Evolutionary conservation across 768 basidiomycete species (phyloP), one percentile per base, ranked within the genome.

Genomic region (Clavulina sp.): DNA sequence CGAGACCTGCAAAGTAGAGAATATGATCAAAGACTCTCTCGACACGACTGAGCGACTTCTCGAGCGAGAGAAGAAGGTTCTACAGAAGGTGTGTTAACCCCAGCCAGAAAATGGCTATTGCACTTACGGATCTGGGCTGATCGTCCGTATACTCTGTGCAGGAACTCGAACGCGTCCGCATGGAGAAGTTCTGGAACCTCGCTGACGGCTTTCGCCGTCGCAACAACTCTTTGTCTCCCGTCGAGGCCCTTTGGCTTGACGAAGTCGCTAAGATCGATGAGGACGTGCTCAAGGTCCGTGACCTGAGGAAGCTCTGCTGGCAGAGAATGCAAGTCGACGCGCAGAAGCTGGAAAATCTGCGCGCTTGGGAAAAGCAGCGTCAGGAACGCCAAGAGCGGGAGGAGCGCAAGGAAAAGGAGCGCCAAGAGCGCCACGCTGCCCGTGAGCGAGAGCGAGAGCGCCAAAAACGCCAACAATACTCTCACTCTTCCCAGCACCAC

Each of bases 161-260:
- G 43, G 43, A 46, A 46, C 43, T 46, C 26, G 43, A 46, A 26
- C 43, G 43, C 26, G 43, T 46, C 26, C 13, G 43, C 9, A 46
- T 46, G 43, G 43, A 46, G 26, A 46, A 46, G 43, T 46, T 46
- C 1, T 46, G 43, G 43, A 46, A 46, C 24, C 16, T 46, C 26
- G 43, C 43, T 13, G 43, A 46, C 24, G 43, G 43, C 13, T 26
- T 46, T 9, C 43, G 43, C 13, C 16, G 43, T 13, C 43, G 43
- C 13, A 46, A 46, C 26, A 24, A 9, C 13, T 9, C 13, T 24
- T 24, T 46, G 9, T 16, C 13, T 9, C 43, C 43, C 9, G 43
- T 46, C 26, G 43, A 46, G 26, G 13, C 26, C 13, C 13, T 46
- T 13, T 46, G 43, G 43, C 13, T 28, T 16, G 43, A 46, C 43